These are phyloP conservation scores for Trematosphaeria pertusa DNA, from an alignment of 2,329 filamentous ascomycete species.

Conservation along the genomic window DNA sequence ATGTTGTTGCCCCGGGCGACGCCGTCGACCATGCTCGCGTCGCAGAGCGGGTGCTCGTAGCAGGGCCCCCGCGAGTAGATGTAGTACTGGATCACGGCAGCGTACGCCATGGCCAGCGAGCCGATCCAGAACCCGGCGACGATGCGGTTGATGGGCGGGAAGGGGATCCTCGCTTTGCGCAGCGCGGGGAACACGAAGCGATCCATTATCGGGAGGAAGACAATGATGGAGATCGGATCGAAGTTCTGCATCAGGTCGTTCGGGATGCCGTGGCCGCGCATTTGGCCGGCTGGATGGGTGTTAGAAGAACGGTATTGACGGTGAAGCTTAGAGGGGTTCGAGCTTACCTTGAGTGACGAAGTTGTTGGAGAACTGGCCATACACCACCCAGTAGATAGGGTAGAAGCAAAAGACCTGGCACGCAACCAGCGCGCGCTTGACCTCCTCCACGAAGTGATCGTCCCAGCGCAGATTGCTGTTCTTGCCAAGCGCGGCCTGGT, in stretches of 20 bases:
- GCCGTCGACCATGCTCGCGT: conserved; percentile 35
- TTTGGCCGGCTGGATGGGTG: conserved; percentile 48
- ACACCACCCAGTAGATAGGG: conserved; percentile 57
- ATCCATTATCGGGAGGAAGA: conserved; percentile 56
- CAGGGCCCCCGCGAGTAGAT: conserved; percentile 64
- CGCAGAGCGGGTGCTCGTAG: conserved; percentile 52
- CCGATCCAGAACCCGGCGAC: conserved; percentile 61
- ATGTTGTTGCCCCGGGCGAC: conserved; percentile 48
- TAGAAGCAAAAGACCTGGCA: conserved; percentile 70
- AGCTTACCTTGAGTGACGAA: conserved; percentile 53
- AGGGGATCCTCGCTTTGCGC: conserved; percentile 50
- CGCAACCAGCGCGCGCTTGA: conserved; percentile 70
- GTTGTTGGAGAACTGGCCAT: conserved; percentile 52
- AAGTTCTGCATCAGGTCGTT: conserved; percentile 59
- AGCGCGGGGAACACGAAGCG: conserved; percentile 51
- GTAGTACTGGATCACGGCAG: conserved; percentile 64
- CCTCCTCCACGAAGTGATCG: conserved; percentile 74
- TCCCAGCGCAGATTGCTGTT: conserved; percentile 63
- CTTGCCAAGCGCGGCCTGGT: conserved; percentile 62
- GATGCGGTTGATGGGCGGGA: conserved; percentile 62
- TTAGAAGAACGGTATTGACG: no score
- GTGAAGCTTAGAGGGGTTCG: no score
- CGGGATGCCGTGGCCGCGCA: conserved; percentile 54
- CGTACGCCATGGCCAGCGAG: conserved; percentile 61
- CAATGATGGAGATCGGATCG: conserved; percentile 54